These are phyloP conservation scores for Xylogone sp. DNA, from an alignment of 2,329 filamentous ascomycete species.

Conservation along the genomic window DNA sequence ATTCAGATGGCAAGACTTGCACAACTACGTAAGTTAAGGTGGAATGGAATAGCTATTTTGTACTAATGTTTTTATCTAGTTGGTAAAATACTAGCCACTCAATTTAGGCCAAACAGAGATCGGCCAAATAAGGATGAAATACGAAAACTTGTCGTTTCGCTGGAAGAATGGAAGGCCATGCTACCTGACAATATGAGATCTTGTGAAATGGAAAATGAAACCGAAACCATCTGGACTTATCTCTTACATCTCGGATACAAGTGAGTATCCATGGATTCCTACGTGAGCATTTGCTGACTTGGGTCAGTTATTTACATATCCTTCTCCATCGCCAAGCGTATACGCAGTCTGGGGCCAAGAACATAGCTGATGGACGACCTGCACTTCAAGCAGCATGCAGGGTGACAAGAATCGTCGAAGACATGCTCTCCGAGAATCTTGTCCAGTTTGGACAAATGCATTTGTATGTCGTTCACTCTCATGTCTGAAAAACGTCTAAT, in stretches of 20 bases:
- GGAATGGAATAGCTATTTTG: background rate
- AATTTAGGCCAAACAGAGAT: conserved; percentile 21
- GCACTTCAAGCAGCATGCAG: conserved; percentile 41
- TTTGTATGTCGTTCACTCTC: conserved; percentile 23
- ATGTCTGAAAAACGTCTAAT: background rate
- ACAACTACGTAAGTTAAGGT: conserved; percentile 25
- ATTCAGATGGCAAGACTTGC: conserved; percentile 36
- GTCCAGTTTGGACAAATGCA: conserved; percentile 42
- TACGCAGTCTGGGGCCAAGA: conserved; percentile 26
- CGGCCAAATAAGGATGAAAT: conserved; percentile 7
- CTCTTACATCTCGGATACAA: conserved; percentile 43
- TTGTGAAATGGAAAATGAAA: background rate
- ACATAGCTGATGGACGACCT: conserved; percentile 34
- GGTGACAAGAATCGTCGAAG: conserved; percentile 43
- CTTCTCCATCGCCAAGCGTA: conserved; percentile 40
- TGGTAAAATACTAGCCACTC: conserved; percentile 34
- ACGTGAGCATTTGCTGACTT: no score
- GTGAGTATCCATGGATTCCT: conserved; percentile 15
- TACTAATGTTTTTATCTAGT: conserved; percentile 14
- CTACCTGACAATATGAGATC: conserved; percentile 1
- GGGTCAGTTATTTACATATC: conserved; percentile 37
- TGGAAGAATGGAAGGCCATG: conserved; percentile 2
- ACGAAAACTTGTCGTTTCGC: background rate
- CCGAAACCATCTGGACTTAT: conserved; percentile 28
- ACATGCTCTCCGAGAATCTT: conserved; percentile 39